Percentiles rank a stretch among this genome's conserved stretches.
These are phyloP conservation scores for Pythium rishiriense DNA, from an alignment of 352 stramenopile species.

Conservation along the genomic window DNA sequence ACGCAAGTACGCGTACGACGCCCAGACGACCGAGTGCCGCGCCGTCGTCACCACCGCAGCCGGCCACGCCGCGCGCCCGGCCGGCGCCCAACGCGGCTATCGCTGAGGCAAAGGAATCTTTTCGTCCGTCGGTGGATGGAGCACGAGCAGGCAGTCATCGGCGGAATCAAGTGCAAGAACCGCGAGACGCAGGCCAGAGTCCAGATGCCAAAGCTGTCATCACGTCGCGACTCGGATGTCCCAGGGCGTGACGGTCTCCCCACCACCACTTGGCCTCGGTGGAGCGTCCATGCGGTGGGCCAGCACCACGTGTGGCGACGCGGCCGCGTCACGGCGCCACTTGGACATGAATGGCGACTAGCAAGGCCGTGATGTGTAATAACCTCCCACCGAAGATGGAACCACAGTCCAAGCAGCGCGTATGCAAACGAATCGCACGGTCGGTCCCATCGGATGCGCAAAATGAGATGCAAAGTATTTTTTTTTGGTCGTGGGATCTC, in stretches of 20 bases:
- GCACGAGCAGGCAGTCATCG: no score
- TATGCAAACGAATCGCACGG: background rate
- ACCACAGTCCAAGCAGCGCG: background rate
- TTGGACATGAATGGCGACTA: background rate
- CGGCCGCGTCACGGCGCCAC: background rate
- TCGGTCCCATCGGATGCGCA: no score
- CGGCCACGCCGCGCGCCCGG: background rate
- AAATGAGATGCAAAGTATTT: background rate
- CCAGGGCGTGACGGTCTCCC: background rate
- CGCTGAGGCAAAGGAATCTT: constrained; percentile 4
- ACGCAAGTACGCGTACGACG: constrained; percentile 49
- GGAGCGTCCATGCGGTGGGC: background rate
- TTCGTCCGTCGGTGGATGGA: no score
- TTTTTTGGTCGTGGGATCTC: background rate
- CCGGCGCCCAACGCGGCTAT: constrained; percentile 4
- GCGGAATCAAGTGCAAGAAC: no score
- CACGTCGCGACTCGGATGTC: constrained; percentile 3
- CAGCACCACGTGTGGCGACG: background rate
- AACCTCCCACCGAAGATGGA: background rate
- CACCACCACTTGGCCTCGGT: background rate
- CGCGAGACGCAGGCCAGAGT: no score
- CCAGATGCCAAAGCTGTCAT: background rate
- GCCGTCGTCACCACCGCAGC: constrained; percentile 17
- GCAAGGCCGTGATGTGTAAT: background rate
- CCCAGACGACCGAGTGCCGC: constrained; percentile 53